Evolutionary conservation across 441 rosid species (phyloP).

Genomic region (Codiaeum variegatum): DNA sequence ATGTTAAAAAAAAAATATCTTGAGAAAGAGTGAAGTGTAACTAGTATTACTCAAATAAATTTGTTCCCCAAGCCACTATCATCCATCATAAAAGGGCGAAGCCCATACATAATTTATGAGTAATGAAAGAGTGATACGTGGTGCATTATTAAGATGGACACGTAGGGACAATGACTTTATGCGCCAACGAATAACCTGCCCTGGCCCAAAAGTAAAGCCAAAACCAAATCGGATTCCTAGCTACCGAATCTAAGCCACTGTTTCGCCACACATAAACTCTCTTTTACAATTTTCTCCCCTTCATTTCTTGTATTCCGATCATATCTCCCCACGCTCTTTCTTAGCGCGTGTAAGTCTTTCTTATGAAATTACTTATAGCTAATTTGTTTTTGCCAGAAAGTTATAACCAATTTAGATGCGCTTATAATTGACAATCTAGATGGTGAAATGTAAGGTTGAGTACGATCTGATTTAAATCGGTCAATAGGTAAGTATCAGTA

Average conservation of each 20-base stretch:
- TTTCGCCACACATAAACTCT: background rate
- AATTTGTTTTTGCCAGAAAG: too few relatives aligned
- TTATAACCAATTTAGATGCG: too few relatives aligned
- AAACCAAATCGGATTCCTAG: constrained; percentile 25
- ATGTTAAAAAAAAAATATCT: too few relatives aligned
- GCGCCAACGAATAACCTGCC: constrained; percentile 24
- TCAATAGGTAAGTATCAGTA: too few relatives aligned
- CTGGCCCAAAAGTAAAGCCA: constrained; percentile 25
- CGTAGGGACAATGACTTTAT: background rate
- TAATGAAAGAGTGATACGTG: background rate
- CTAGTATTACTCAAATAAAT: too few relatives aligned
- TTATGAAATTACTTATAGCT: too few relatives aligned
- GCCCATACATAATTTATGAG: background rate
- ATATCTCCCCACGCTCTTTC: background rate
- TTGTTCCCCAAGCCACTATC: constrained; percentile 12
- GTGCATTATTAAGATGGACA: background rate
- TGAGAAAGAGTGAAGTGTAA: too few relatives aligned
- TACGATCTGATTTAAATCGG: too few relatives aligned
- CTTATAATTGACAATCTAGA: too few relatives aligned
- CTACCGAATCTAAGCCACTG: constrained; percentile 27
- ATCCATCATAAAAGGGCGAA: background rate
- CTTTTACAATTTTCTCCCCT: background rate
- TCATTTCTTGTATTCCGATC: background rate
- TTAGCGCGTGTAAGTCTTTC: background rate
- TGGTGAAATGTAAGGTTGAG: too few relatives aligned